A percentile compares a stretch with the other conserved stretches of the same genome.
Conservation (phyloP, 257 asterid species). For the Ocimum tenuiflorum region DNA sequence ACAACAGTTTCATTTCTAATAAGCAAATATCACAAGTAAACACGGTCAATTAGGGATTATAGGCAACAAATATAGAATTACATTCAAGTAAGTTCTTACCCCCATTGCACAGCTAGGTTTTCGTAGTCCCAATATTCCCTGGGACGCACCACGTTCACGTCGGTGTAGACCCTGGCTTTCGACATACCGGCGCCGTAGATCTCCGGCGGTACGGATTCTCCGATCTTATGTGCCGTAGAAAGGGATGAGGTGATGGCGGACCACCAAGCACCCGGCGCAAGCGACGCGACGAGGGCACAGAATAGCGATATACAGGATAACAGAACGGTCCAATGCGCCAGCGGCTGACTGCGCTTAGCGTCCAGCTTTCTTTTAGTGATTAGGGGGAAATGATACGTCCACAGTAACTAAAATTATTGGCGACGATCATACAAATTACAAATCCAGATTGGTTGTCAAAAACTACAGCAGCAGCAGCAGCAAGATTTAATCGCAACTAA, state of each 20-base stretch:
- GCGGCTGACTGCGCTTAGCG: constrained; percentile 7
- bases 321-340: constrained; percentile 21
- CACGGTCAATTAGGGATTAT: neutral
- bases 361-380: neutral
- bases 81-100: constrained; percentile 25
- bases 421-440: neutral
- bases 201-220: constrained; percentile 24
- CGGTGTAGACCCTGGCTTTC: constrained; percentile 62
- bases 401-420: neutral
- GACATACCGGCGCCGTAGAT: constrained; percentile 53
- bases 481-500: neutral
- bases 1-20: neutral
- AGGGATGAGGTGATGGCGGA: constrained; percentile 12
- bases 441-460: no score
- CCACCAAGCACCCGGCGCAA: constrained; percentile 27
- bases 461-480: no score
- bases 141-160: constrained; percentile 61
- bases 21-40: neutral
- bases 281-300: constrained; percentile 32
- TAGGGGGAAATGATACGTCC: neutral
- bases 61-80: neutral
- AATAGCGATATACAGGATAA: constrained; percentile 26
- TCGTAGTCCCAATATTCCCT: constrained; percentile 69
- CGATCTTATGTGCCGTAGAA: neutral
- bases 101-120: constrained; percentile 63